phyloP scores from a whole-genome alignment of 257 asterid genomes.

The Forsythia viridissima region DNA sequence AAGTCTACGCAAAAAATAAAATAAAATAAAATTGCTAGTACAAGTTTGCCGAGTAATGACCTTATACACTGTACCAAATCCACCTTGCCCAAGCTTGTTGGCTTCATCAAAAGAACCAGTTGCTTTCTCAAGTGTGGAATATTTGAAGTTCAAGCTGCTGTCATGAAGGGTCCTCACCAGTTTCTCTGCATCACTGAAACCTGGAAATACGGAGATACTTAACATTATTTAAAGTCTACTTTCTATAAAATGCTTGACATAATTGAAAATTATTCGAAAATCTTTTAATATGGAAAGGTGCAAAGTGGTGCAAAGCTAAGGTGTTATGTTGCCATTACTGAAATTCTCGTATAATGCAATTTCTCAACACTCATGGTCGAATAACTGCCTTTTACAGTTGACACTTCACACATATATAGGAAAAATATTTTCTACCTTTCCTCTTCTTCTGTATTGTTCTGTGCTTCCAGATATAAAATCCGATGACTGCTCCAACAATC shows the following conservation, averaged over 20 bases:
- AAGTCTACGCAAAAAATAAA: neutral
- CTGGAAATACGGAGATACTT: conserved; percentile 21
- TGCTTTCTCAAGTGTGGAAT: conserved; percentile 86
- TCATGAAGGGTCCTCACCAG: conserved; percentile 47
- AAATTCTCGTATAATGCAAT: neutral
- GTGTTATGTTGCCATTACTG: neutral
- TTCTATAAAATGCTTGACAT: neutral
- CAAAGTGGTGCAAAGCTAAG: neutral
- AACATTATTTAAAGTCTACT: conserved; percentile 12
- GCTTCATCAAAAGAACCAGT: conserved; percentile 69
- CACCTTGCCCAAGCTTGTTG: conserved; percentile 69
- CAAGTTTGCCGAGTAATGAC: neutral
- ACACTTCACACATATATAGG: neutral
- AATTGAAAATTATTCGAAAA: neutral
- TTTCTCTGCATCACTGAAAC: conserved; percentile 46
- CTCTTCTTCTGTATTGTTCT: conserved; percentile 66
- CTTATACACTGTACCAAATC: conserved; percentile 10
- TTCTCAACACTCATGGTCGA: neutral
- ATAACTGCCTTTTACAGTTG: neutral
- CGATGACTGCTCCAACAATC: conserved; percentile 47
- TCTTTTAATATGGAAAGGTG: neutral
- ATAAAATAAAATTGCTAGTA: neutral
- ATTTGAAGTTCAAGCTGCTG: conserved; percentile 80
- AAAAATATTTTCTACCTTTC: conserved; percentile 46
- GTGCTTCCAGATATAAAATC: conserved; percentile 54